These are phyloP conservation scores for Fallopia convolvulus DNA, from an alignment of 148 eudicot species.

Conservation along the genomic window DNA sequence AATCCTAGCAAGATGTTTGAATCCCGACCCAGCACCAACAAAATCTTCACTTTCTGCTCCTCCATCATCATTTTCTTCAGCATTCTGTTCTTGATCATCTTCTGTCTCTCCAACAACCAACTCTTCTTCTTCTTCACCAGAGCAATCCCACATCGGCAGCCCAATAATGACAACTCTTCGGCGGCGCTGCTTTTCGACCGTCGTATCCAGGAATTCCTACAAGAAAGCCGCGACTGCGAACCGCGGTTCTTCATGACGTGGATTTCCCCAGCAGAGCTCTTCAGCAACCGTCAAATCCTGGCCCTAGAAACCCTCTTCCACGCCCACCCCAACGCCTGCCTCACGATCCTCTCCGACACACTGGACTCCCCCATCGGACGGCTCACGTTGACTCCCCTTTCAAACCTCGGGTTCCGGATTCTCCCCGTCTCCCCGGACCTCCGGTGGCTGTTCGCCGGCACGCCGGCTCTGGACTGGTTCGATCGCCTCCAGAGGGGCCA, in stretches of 20 bases:
- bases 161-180: background rate
- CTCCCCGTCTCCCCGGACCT: conserved; percentile 37
- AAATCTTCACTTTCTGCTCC: background rate
- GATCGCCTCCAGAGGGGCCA: conserved; percentile 40
- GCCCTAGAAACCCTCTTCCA: conserved; percentile 50
- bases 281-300: conserved; percentile 36
- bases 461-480: conserved; percentile 55
- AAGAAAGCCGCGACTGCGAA: conserved; percentile 16
- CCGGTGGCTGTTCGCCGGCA: conserved; percentile 28
- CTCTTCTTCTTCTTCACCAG: background rate
- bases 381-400: conserved; percentile 28
- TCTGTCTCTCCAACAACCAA: background rate
- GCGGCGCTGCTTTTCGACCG: background rate
- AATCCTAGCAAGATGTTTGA: background rate
- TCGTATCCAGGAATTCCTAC: background rate
- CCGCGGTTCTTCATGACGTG: conserved; percentile 53
- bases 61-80: background rate
- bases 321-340: conserved; percentile 50
- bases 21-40: background rate
- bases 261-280: conserved; percentile 38
- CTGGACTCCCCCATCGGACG: conserved; percentile 51
- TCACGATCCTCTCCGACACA: conserved; percentile 45
- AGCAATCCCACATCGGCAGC: background rate
- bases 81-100: background rate
- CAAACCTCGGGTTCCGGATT: conserved; percentile 25